phyloP scores from a whole-genome alignment of 164 flowering plant species.

The Vitis amurensis region DNA sequence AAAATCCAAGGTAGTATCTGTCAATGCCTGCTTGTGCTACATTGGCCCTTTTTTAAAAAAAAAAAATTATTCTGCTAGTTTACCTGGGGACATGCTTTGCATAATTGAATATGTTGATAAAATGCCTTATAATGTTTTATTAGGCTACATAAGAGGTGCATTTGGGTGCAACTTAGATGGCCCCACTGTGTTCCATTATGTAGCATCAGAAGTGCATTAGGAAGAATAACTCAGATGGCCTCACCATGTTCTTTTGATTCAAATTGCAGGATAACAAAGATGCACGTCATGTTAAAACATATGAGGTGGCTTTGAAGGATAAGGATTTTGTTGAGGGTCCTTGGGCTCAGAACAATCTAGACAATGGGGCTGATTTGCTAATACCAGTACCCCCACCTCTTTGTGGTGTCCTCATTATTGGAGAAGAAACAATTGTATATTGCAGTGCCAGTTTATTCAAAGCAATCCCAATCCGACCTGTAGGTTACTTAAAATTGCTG shows the following conservation, averaged over 20 bases:
- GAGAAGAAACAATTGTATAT: slow-evolving; percentile 96
- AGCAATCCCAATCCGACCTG: slow-evolving; percentile 94
- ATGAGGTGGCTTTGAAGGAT: slow-evolving; percentile 90
- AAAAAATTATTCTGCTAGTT: not conserved
- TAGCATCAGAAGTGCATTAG: not conserved
- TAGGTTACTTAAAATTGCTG: slow-evolving; percentile 29
- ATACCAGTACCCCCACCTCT: slow-evolving; percentile 97
- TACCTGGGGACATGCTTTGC: not conserved
- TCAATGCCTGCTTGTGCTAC: not conserved
- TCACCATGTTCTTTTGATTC: not conserved
- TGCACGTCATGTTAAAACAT: slow-evolving; percentile 95
- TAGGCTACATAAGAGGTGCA: not conserved
- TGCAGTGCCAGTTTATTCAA: slow-evolving; percentile 83
- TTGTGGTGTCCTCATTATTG: slow-evolving; percentile 94
- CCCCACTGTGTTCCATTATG: too few species aligned
- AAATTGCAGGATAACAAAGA: slow-evolving; percentile 87
- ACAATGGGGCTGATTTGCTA: slow-evolving; percentile 88
- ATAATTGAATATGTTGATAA: too few species aligned
- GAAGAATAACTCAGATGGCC: not conserved
- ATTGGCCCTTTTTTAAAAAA: not conserved
- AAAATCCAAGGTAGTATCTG: slow-evolving; percentile 1
- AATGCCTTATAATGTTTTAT: not conserved
- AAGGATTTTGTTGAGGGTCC: slow-evolving; percentile 97
- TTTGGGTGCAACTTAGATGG: too few species aligned
- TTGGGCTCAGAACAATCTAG: slow-evolving; percentile 96